Evolutionary conservation across 257 asterid genomes (phyloP), one percentile per base, ranked within the genome.

Genomic region (Solanum boliviense): DNA sequence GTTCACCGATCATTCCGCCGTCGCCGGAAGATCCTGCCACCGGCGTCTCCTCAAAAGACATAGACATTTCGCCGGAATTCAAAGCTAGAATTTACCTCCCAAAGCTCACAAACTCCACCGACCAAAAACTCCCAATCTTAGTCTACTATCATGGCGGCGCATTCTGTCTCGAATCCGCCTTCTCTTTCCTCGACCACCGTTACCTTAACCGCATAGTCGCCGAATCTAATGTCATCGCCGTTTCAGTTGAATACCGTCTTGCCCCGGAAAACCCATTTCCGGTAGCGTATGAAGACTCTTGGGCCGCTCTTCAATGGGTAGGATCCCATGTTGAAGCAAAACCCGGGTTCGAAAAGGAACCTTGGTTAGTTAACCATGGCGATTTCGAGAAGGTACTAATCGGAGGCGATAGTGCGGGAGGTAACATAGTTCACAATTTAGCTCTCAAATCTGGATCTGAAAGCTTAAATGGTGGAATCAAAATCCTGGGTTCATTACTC

Each of bases 381-480:
- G 56, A 87, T 27, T 73, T 84, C 4, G 78, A 84, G 16, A 89
- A 84, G 60, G 18, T 89, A 11, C 29, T 74, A 7, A 75, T 89
- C 9, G 91, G 87, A 0, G 93, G 93, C 3, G 92, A 89, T 31
- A 88, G 92, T 60, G 93, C 93, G 6, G 93, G 93, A 3, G 92
- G 86, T 6, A 91, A 87, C 31, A 91, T 91, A 18, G 91, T 60
- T 39, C 90, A 89, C 1, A 81, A 88, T 87, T 0, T 88, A 16
- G 10, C 76, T 7, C 71, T 89, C 13, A 88, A 56, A 32, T 83
- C 76, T 84, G 91, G 90, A 10, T 23, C 4, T 18, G 84, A 87
- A 12, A 52, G 25, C 13, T n/a, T 88, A 25, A 13, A 79, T 16
- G 86, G 76, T 2, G 84, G 62, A 21, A 16, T 84, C 38, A 84